Conservation (phyloP, 169 alveolate species). For the Plasmodium gonderi region DNA sequence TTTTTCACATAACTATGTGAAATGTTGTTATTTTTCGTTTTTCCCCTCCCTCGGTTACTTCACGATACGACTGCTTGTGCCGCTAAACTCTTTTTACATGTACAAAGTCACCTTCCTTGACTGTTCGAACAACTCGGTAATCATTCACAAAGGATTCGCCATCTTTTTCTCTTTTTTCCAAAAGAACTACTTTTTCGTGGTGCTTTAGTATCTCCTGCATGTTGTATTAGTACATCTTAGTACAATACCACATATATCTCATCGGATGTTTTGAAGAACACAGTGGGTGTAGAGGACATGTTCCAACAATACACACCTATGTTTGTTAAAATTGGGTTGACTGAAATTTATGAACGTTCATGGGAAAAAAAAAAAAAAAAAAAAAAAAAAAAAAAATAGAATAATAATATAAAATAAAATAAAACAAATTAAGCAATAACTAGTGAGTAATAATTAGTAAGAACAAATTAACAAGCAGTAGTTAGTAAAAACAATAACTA, state of each 20-base stretch:
- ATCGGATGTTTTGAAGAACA: no score
- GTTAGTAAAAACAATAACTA: no score
- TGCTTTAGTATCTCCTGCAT: not conserved
- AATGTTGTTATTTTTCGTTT: not conserved
- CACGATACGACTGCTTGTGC: no score
- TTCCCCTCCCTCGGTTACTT: not conserved
- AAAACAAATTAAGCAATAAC: not conserved
- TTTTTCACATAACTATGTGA: not conserved
- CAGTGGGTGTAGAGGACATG: not conserved
- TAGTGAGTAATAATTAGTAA: not conserved
- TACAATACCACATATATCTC: not conserved
- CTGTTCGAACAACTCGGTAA: not conserved
- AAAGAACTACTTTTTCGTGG: not conserved
- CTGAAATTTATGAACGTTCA: conserved; percentile 1
- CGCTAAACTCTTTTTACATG: no score
- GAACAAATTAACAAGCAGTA: not conserved
- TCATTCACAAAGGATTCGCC: not conserved
- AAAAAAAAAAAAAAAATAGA: not conserved
- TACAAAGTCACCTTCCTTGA: conserved; percentile 7
- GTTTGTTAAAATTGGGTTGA: not conserved
- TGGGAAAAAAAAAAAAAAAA: not conserved
- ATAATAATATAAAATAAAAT: not conserved
- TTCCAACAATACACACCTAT: not conserved
- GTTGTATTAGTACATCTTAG: not conserved
- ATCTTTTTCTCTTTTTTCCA: not conserved